Evolutionary conservation across 2,329 filamentous ascomycete species (phyloP), one percentile per base, ranked within the genome.

Genomic region (Curvularia verruculosa): DNA sequence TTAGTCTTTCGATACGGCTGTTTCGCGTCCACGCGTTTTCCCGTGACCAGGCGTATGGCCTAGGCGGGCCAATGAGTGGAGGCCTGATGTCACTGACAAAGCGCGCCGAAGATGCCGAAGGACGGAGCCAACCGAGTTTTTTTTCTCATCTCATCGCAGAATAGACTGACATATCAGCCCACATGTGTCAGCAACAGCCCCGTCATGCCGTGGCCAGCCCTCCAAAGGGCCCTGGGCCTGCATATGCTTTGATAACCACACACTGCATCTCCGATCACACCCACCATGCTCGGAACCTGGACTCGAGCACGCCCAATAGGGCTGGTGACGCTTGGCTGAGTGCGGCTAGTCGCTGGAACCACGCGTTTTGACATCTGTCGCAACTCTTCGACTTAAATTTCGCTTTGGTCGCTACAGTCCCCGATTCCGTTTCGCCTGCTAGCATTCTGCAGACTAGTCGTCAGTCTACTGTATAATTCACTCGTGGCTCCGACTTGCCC

Each of bases 321-420:
- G 23, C 34, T 39, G 46, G 41, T n/a, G 37, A 58, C 53, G 56
- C 52, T 57, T 55, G 57, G 40, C 51, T 54, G 29, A 50, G 43
- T 50, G 43, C 49, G 59, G 58, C 67, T 72, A 71, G 63, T 45
- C 64, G 43, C 67, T 52, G 59, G 53, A 39, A 46, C 63, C 64
- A 51, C 43, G 52, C 60, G 61, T 66, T 65, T 66, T 58, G 64
- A 65, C 59, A 61, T 70, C 54, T 65, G 63, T 69, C 57, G 63
- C 64, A 69, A 68, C 66, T 70, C 66, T 67, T 73, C 64, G 70
- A 68, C 61, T 52, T 48, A 39, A 47, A 34, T 45, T 47, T 50
- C 39, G 59, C 53, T 49, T 49, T 48, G 49, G 40, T 48, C 39
- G 59, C 50, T 59, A 45, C 39, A 3, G 52, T 34, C 24, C 52